Percentiles rank a stretch among this genome's conserved stretches.
Evolutionary conservation across 176 grass and related monocot genomes (phyloP).

Genomic region (Oryza punctata): DNA sequence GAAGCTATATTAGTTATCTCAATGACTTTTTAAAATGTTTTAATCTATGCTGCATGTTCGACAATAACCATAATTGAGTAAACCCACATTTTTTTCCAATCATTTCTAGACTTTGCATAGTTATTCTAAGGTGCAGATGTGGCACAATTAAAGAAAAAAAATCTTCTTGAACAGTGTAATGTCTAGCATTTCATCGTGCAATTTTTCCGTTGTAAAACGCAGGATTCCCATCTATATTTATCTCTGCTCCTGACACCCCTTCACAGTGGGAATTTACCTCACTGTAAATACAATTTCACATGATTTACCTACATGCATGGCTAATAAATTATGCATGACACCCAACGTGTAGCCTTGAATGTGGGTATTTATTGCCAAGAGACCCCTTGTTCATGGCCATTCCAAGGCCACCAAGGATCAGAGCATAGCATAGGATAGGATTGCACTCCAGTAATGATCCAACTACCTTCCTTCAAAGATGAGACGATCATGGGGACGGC

Average conservation of each 20-base stretch:
- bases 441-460: background rate
- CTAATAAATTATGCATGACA: background rate
- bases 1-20: background rate
- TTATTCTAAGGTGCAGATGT: background rate
- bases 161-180: background rate
- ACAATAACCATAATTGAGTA: background rate
- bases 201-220: no score
- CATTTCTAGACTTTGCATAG: no score
- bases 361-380: background rate
- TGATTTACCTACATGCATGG: background rate
- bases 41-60: background rate
- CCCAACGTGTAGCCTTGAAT: constrained; percentile 4
- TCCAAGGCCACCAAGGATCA: background rate
- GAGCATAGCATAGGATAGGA: background rate
- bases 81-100: no score
- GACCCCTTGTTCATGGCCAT: background rate
- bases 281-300: background rate
- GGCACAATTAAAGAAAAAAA: background rate
- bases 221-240: no score
- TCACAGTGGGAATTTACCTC: background rate
- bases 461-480: background rate
- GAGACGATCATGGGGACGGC: background rate
- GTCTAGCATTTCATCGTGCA: background rate
- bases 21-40: background rate
- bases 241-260: background rate